Evolutionary conservation across 805 yeast genomes (phyloP), one percentile per base, ranked within the genome.

Genomic region (Metschnikowia continentalis): DNA sequence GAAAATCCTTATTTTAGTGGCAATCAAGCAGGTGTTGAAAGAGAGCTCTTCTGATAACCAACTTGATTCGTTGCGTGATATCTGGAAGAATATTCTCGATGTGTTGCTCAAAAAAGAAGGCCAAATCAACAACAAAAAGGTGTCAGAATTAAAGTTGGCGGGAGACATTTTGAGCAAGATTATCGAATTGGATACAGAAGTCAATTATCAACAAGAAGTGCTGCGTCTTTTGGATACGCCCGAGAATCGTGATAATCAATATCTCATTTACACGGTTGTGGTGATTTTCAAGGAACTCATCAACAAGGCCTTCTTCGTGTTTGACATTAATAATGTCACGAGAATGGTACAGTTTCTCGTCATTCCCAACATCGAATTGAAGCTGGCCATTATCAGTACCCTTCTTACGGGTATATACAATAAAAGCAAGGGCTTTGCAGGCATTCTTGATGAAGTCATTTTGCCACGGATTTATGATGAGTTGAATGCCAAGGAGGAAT

Each of bases 321-420:
- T 52, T 17, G 52, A 57, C 35, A 48, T 50, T n/a, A 44, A 39
- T 15, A 36, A 46, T 20, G 55, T 41, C 45, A 48, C 35, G 43
- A 42, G 17, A 47, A 56, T 49, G 52, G 57, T 50, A 38, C 36
- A 51, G 14, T 68, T 66, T 60, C 60, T 67, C 11, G 57, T 60
- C 3, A 61, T 66, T 15, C 51, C 60, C 3, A 77, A 75, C 51
- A 70, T 84, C 38, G 78, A 74, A n/a, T 72, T 83, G 46, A 82
- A 84, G 53, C 81, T 82, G 63, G 70, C 80, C n/a, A 76, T 86
- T 0, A 70, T 84, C 32, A 76, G 82, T 6, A 81, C 84, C 20
- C 63, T 86, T 40, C 75, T 82, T 10, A 75, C 86, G 1, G 82
- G 84, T 0, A 67, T 84, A 32, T 84, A 82, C 63, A 82, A 79